Conservation (phyloP, 352 stramenopile genomes). For the Blastocystis sp. region DNA sequence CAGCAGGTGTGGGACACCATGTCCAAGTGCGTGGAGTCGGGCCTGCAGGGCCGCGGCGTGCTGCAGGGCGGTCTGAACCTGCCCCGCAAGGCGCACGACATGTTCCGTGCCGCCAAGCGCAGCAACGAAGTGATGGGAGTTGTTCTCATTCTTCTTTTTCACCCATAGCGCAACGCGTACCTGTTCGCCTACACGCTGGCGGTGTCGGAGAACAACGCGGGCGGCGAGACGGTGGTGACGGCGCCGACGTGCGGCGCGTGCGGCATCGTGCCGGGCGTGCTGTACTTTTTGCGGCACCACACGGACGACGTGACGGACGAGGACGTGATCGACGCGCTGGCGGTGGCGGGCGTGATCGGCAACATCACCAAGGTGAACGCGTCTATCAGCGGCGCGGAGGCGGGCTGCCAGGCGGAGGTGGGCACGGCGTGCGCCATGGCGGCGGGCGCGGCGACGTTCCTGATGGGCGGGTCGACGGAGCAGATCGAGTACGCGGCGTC, state of each 20-base stretch:
- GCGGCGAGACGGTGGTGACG: conserved; percentile 70
- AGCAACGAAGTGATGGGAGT: conserved; percentile 26
- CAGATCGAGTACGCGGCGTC: conserved; percentile 72
- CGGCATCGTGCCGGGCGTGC: conserved; percentile 70
- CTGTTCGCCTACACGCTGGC: conserved; percentile 72
- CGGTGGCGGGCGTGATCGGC: conserved; percentile 70
- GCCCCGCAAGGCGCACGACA: conserved; percentile 69
- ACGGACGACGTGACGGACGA: conserved; percentile 68
- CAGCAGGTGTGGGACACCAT: conserved; percentile 71
- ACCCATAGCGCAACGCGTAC: conserved; percentile 62
- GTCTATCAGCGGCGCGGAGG: conserved; percentile 71
- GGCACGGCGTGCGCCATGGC: conserved; percentile 72
- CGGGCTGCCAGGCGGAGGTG: conserved; percentile 72
- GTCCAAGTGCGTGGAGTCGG: conserved; percentile 70
- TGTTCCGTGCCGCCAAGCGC: conserved; percentile 69
- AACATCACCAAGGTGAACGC: conserved; percentile 72
- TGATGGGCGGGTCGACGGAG: conserved; percentile 70
- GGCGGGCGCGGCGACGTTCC: conserved; percentile 65
- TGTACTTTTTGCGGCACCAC: conserved; percentile 70
- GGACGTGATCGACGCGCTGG: conserved; percentile 70
- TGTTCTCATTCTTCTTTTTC: neutral
- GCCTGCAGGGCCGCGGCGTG: conserved; percentile 64
- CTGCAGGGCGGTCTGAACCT: conserved; percentile 71
- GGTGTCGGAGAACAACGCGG: conserved; percentile 72
- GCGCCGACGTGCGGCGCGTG: conserved; percentile 71